Percentiles rank a stretch among this genome's conserved stretches.
phyloP scores from a whole-genome alignment of 352 stramenopile genomes.

The Phytopythium boreale region DNA sequence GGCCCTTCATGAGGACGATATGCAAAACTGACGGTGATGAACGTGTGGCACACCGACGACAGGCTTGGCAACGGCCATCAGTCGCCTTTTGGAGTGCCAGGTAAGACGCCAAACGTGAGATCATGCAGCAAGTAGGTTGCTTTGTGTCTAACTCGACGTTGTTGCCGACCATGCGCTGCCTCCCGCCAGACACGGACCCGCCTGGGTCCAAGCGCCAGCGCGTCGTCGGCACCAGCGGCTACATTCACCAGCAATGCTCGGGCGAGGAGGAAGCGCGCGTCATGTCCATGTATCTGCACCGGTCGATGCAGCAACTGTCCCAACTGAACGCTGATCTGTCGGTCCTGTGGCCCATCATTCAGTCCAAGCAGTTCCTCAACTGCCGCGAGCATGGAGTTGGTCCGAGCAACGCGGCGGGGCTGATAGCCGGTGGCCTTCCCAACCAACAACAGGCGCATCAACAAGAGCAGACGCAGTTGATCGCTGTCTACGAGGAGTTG shows the following conservation, averaged over 20 bases:
- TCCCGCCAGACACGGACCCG: not conserved
- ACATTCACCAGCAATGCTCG: not conserved
- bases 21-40: not conserved
- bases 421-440: not conserved
- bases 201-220: conserved; percentile 2
- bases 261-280: conserved; percentile 6
- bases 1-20: not conserved
- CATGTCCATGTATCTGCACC: conserved; percentile 13
- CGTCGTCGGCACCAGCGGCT: not conserved
- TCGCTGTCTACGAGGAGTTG: conserved; percentile 11
- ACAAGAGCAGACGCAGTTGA: not conserved
- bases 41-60: not conserved
- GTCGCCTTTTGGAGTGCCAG: not conserved
- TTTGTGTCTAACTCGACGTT: not conserved
- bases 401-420: not conserved
- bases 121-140: not conserved
- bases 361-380: conserved; percentile 7
- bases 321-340: conserved; percentile 12
- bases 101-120: not conserved
- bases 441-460: not conserved
- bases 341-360: conserved; percentile 10
- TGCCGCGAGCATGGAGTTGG: not conserved
- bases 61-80: not conserved
- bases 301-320: conserved; percentile 12
- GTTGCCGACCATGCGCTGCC: not conserved